Conservation (phyloP, 208 protist genomes). For the Leptomonas pyrrhocoris region DNA sequence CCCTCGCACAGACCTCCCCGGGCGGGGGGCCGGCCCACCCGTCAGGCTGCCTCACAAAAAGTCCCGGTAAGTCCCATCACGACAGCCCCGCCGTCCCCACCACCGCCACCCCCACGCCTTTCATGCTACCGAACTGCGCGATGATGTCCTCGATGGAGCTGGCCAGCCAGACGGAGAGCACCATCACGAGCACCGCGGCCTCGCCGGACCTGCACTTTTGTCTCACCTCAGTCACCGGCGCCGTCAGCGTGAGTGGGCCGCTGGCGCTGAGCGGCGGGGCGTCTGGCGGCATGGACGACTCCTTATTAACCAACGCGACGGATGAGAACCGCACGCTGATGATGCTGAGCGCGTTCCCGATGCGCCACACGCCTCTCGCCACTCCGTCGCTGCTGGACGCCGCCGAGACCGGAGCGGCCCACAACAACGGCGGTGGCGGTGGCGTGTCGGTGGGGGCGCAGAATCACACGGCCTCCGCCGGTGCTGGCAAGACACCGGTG, state of each 20-base stretch:
- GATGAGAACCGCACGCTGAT: constrained; percentile 15
- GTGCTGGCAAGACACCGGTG: neutral
- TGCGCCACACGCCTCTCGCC: constrained; percentile 4
- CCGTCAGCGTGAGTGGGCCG: constrained; percentile 8
- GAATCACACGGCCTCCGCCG: neutral
- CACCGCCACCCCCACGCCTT: neutral
- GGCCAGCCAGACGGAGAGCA: constrained; percentile 18
- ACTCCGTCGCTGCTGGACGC: constrained; percentile 7
- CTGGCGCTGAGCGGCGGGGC: neutral
- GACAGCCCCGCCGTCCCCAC: neutral
- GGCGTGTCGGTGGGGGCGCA: neutral
- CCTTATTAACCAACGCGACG: constrained; percentile 5
- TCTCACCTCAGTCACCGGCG: neutral
- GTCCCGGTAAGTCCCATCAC: neutral
- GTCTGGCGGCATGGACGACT: constrained; percentile 4
- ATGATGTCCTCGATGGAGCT: constrained; percentile 26
- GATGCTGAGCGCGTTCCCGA: constrained; percentile 14
- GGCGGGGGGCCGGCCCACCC: neutral
- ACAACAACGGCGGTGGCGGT: neutral
- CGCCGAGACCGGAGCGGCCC: neutral
- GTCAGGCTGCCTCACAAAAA: neutral
- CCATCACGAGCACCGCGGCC: neutral
- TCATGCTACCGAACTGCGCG: constrained; percentile 22
- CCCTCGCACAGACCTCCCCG: too few relatives aligned
- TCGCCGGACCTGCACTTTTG: neutral